A percentile compares a stretch with the other conserved stretches of the same genome.
phyloP scores from a whole-genome alignment of 2,329 filamentous ascomycete genomes.

The Penicillium brevicompactum region DNA sequence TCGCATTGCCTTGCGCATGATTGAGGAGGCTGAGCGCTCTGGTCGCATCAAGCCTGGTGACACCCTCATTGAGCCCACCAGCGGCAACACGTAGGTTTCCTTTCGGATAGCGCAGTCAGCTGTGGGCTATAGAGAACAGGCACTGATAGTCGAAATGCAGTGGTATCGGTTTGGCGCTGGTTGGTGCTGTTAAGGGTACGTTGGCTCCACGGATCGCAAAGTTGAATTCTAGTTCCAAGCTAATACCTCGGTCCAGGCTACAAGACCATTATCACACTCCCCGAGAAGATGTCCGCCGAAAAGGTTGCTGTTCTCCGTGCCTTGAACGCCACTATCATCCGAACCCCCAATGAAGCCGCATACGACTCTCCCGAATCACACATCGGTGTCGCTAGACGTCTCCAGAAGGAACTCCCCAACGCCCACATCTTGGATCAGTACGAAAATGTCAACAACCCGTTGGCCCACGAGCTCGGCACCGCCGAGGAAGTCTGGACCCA shows the following conservation, averaged over 20 bases:
- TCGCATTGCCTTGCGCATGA: conserved; percentile 93
- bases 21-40: conserved; percentile 87
- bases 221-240: not conserved
- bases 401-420: conserved; percentile 95
- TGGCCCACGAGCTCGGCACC: conserved; percentile 90
- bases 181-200: conserved; percentile 83
- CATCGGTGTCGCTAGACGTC: conserved; percentile 86
- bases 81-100: conserved; percentile 74
- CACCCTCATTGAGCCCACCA: conserved; percentile 96
- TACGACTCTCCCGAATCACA: conserved; percentile 95
- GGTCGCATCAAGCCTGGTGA: conserved; percentile 96
- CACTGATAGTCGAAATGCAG: conserved; percentile 31
- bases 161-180: conserved; percentile 91
- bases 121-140: not conserved
- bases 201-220: not conserved
- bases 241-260: conserved; percentile 57
- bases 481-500: conserved; percentile 96
- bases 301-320: conserved; percentile 95
- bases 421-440: conserved; percentile 98
- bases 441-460: conserved; percentile 84
- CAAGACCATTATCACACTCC: conserved; percentile 96
- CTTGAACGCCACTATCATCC: conserved; percentile 94
- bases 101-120: not conserved
- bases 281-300: conserved; percentile 99
- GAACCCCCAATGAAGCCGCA: conserved; percentile 92